Percentiles rank a stretch among this genome's conserved stretches.
phyloP scores from a whole-genome alignment of 148 eudicot genomes.

The Spergularia marina region DNA sequence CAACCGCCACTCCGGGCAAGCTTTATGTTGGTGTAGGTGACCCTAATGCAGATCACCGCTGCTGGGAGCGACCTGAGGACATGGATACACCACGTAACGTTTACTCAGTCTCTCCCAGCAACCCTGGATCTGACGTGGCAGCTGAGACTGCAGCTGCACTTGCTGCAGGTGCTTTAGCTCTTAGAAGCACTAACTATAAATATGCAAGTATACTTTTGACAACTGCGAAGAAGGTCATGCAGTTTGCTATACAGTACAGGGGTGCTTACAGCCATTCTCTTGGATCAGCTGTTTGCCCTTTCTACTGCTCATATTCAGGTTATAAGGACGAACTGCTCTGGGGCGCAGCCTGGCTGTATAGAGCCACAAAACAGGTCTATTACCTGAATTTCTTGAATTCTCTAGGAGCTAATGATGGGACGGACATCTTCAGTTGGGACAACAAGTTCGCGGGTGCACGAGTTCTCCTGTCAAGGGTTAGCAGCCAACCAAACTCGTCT shows the following conservation, averaged over 20 bases:
- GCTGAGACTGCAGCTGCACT: slow-evolving; percentile 93
- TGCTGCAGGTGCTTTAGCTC: slow-evolving; percentile 77
- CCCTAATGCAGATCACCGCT: slow-evolving; percentile 71
- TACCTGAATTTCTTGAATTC: slow-evolving; percentile 56
- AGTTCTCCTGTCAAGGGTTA: slow-evolving; percentile 83
- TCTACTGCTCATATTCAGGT: slow-evolving; percentile 92
- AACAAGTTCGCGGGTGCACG: slow-evolving; percentile 87
- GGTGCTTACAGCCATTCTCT: slow-evolving; percentile 87
- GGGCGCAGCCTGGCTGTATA: slow-evolving; percentile 92
- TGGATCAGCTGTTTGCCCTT: slow-evolving; percentile 75
- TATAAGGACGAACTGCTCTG: slow-evolving; percentile 92
- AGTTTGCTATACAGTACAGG: slow-evolving; percentile 69
- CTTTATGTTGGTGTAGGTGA: slow-evolving; percentile 92
- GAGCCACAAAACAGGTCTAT: slow-evolving; percentile 57
- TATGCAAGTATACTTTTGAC: slow-evolving; percentile 55
- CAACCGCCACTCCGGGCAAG: slow-evolving; percentile 64
- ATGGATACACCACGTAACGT: slow-evolving; percentile 78
- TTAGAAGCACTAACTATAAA: slow-evolving; percentile 36
- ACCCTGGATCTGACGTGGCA: slow-evolving; percentile 93
- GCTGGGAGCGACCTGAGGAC: slow-evolving; percentile 97
- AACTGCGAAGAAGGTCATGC: slow-evolving; percentile 62
- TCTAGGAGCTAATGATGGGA: slow-evolving; percentile 63
- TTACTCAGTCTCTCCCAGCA: slow-evolving; percentile 57
- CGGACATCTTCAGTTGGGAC: slow-evolving; percentile 93
- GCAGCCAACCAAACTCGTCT: background rate